Evolutionary conservation across 306 rosid species (phyloP).

Genomic region (Amphicarpaea edgeworthii): DNA sequence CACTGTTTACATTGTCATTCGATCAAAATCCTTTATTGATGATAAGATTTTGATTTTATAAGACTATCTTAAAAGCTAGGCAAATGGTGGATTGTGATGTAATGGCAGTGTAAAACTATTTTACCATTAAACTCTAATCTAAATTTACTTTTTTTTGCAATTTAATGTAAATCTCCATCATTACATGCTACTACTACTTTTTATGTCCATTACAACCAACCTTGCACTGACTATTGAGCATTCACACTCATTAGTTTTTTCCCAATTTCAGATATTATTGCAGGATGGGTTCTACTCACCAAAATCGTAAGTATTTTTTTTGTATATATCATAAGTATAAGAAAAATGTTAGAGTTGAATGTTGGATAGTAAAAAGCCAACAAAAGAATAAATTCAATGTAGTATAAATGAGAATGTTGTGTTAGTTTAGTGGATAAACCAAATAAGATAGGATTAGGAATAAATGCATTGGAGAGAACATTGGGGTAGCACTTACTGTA

Average conservation of each 20-base stretch:
- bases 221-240: constrained; percentile 37
- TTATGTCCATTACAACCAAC: constrained; percentile 22
- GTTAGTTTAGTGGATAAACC: neutral
- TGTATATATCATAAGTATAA: neutral
- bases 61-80: too few relatives aligned
- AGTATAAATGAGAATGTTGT: neutral
- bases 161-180: constrained; percentile 15
- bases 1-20: too few relatives aligned
- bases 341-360: too few relatives aligned
- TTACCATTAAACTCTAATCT: too few relatives aligned
- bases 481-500: neutral
- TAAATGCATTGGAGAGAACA: neutral
- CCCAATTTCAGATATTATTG: constrained; percentile 77
- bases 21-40: too few relatives aligned
- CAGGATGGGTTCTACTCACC: constrained; percentile 74
- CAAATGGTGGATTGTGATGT: too few relatives aligned
- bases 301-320: constrained; percentile 62
- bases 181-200: neutral
- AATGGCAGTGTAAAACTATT: too few relatives aligned
- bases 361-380: neutral
- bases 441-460: neutral
- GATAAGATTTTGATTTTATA: too few relatives aligned
- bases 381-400: neutral
- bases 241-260: constrained; percentile 36
- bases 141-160: constrained; percentile 44